Percentiles rank a stretch among this genome's conserved stretches.
These are phyloP conservation scores for Blastocystis sp. DNA, from an alignment of 352 stramenopile species.

Conservation along the genomic window DNA sequence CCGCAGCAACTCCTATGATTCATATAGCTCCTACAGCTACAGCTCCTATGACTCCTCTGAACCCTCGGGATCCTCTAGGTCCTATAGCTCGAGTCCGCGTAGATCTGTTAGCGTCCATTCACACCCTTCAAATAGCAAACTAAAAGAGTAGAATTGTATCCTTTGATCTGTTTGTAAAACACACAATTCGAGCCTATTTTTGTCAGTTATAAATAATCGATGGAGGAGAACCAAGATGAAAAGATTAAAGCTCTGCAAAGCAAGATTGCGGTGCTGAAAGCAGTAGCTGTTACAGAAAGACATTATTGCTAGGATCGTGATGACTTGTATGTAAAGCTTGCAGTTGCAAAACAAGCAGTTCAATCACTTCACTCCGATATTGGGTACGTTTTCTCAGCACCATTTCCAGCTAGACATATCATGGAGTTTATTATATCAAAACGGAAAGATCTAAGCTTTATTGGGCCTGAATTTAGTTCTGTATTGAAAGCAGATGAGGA, in stretches of 20 bases:
- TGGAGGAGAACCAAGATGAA: background rate
- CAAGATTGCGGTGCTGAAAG: conserved; percentile 53
- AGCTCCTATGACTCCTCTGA: background rate
- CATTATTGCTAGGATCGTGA: background rate
- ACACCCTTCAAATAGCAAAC: background rate
- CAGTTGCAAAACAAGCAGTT: background rate
- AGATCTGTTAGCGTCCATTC: background rate
- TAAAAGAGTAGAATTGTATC: background rate
- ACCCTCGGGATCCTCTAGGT: background rate
- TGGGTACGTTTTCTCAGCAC: background rate
- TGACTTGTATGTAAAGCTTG: conserved; percentile 41
- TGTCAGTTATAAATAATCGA: background rate
- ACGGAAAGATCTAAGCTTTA: conserved; percentile 36
- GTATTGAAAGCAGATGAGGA: background rate
- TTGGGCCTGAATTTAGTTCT: conserved; percentile 17
- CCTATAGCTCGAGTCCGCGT: background rate
- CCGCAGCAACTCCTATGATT: background rate
- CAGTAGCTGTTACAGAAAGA: background rate
- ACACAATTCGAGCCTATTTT: background rate
- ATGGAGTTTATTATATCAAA: conserved; percentile 58
- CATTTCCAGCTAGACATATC: background rate
- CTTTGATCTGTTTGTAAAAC: background rate
- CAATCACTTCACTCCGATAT: conserved; percentile 40
- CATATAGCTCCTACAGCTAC: background rate
- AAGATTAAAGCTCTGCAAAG: conserved; percentile 33